A percentile compares a stretch with the other conserved stretches of the same genome.
Evolutionary conservation across 2,329 filamentous ascomycete species (phyloP).

Genomic region (Fusarium sp.): DNA sequence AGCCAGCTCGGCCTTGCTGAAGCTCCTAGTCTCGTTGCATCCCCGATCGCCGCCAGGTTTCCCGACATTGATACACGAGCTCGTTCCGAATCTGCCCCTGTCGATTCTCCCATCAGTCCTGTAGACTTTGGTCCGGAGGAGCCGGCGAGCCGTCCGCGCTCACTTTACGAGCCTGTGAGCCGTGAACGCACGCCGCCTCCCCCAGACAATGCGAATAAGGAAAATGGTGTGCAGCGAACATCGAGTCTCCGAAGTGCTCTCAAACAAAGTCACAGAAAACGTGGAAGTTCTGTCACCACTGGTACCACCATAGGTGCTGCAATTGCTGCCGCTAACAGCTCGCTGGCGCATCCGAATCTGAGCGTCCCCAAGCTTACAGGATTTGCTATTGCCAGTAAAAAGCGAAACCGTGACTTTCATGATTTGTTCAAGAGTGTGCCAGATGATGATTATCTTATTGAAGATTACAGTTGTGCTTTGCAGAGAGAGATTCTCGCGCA

Average conservation of each 20-base stretch:
- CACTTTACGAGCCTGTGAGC: constrained; percentile 63
- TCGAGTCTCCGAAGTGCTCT: constrained; percentile 76
- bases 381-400: constrained; percentile 96
- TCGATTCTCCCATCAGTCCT: constrained; percentile 55
- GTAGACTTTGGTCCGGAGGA: constrained; percentile 53
- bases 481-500: constrained; percentile 96
- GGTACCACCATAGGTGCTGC: constrained; percentile 76
- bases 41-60: constrained; percentile 69
- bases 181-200: constrained; percentile 75
- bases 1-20: constrained; percentile 87
- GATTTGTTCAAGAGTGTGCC: constrained; percentile 94
- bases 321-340: constrained; percentile 77
- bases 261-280: constrained; percentile 73
- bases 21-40: constrained; percentile 64
- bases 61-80: constrained; percentile 63
- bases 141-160: constrained; percentile 60
- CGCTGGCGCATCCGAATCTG: constrained; percentile 73
- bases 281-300: constrained; percentile 83
- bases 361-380: constrained; percentile 85
- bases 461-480: constrained; percentile 96
- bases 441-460: constrained; percentile 97
- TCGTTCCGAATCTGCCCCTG: constrained; percentile 71
- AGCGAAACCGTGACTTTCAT: constrained; percentile 96
- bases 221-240: constrained; percentile 68
- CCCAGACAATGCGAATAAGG: constrained; percentile 73